phyloP scores from a whole-genome alignment of 192 early-diverging fungal species.

The Chytriomyces hyalinus region DNA sequence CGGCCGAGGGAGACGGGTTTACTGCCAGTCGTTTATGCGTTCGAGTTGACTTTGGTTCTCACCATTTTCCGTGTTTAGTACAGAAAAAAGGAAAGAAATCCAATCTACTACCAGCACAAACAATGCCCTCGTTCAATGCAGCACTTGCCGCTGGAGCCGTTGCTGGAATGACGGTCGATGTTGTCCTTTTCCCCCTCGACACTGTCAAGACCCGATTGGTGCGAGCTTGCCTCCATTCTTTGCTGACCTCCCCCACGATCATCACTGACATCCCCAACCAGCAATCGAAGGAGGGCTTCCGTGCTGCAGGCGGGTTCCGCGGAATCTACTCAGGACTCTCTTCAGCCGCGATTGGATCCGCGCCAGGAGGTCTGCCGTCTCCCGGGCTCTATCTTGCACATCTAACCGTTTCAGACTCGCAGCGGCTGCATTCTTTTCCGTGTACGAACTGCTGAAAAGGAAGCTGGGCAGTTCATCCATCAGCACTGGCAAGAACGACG shows the following conservation, averaged over 20 bases:
- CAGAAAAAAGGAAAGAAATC: slow-evolving; percentile 5
- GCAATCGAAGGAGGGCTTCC: slow-evolving; percentile 84
- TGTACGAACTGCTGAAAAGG: slow-evolving; percentile 83
- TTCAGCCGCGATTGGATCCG: slow-evolving; percentile 90
- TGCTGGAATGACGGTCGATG: slow-evolving; percentile 93
- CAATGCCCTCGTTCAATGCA: slow-evolving; percentile 19
- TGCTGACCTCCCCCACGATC: neutral
- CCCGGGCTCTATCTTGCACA: neutral
- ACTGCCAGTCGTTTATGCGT: neutral
- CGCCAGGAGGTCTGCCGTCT: slow-evolving; percentile 73
- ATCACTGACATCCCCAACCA: neutral
- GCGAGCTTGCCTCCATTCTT: neutral
- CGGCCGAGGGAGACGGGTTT: neutral
- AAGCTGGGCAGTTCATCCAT: slow-evolving; percentile 47
- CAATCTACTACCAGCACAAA: neutral
- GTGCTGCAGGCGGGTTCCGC: slow-evolving; percentile 82
- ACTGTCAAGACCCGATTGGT: slow-evolving; percentile 94
- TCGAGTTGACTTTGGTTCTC: neutral
- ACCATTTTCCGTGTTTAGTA: neutral
- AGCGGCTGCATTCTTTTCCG: slow-evolving; percentile 84
- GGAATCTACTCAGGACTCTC: slow-evolving; percentile 91
- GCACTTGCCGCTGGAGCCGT: slow-evolving; percentile 72
- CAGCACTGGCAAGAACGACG: slow-evolving; percentile 52
- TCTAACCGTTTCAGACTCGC: neutral
- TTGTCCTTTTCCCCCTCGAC: slow-evolving; percentile 92